Conservation (phyloP, 805 yeast genomes). For the Candida morakotiae region DNA sequence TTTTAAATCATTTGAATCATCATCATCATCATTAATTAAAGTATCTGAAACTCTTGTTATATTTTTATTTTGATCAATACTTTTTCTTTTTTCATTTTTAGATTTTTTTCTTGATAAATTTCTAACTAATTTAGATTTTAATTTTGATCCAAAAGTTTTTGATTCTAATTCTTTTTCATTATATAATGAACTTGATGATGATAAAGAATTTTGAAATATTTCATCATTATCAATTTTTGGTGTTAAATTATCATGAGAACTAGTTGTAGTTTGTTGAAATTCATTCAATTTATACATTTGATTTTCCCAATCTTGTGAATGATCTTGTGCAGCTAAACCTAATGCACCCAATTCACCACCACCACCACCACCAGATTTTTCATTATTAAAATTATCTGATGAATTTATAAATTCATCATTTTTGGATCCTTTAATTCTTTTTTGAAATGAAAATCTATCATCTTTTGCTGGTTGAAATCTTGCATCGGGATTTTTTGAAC, state of each 20-base stretch:
- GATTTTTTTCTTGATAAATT: constrained; percentile 35
- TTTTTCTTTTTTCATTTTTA: constrained; percentile 14
- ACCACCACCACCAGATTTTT: constrained; percentile 10
- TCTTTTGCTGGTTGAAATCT: constrained; percentile 86
- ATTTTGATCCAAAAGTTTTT: constrained; percentile 38
- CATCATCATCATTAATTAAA: constrained; percentile 13
- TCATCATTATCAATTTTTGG: constrained; percentile 2
- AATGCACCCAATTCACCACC: constrained; percentile 59
- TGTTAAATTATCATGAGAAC: neutral
- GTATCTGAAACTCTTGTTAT: constrained; percentile 25
- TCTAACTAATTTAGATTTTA: constrained; percentile 41
- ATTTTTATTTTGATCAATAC: constrained; percentile 10
- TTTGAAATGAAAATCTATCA: constrained; percentile 88
- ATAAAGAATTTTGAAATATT: neutral
- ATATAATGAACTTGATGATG: neutral
- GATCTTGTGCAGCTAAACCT: constrained; percentile 81
- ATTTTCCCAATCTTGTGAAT: constrained; percentile 68
- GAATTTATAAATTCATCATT: too few species aligned
- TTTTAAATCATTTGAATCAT: constrained; percentile 6
- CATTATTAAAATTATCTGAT: constrained; percentile 15
- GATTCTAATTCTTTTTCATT: constrained; percentile 2
- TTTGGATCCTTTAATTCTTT: constrained; percentile 34
- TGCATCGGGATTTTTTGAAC: constrained; percentile 84
- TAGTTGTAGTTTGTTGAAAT: neutral
- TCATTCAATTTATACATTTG: constrained; percentile 53